Evolutionary conservation across 2,329 filamentous ascomycete genomes (phyloP).

Genomic region (Fusarium xylarioides): DNA sequence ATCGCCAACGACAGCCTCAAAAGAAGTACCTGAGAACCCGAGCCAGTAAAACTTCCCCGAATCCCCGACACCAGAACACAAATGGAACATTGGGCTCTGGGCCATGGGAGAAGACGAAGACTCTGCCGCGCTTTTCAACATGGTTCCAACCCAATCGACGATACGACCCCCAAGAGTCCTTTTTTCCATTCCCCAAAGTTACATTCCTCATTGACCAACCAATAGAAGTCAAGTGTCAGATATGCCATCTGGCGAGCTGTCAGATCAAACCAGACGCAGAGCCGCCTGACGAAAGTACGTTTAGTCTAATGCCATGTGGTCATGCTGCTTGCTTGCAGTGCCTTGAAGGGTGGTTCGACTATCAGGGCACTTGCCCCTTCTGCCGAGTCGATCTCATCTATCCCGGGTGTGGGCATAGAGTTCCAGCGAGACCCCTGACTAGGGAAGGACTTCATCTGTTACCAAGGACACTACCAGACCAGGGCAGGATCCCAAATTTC

Average conservation of each 20-base stretch:
- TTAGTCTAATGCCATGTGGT: slow-evolving; percentile 49
- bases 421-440: slow-evolving; percentile 41
- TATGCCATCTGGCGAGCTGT: slow-evolving; percentile 38
- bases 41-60: neutral
- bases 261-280: slow-evolving; percentile 28
- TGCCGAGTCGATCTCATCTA: slow-evolving; percentile 45
- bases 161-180: slow-evolving; percentile 33
- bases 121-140: slow-evolving; percentile 9
- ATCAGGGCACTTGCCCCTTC: slow-evolving; percentile 46
- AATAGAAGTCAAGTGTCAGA: slow-evolving; percentile 36
- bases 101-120: slow-evolving; percentile 17
- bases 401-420: slow-evolving; percentile 43
- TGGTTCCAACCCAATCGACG: slow-evolving; percentile 32
- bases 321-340: slow-evolving; percentile 47
- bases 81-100: neutral
- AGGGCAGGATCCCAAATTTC: slow-evolving; percentile 42
- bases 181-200: slow-evolving; percentile 43
- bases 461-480: slow-evolving; percentile 46
- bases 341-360: slow-evolving; percentile 41
- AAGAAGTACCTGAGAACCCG: slow-evolving; percentile 18
- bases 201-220: slow-evolving; percentile 43
- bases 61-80: neutral
- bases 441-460: slow-evolving; percentile 44
- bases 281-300: slow-evolving; percentile 23
- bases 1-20: neutral